Evolutionary conservation across 257 asterid species (phyloP).

Genomic region (Oldenlandia corymbosa): DNA sequence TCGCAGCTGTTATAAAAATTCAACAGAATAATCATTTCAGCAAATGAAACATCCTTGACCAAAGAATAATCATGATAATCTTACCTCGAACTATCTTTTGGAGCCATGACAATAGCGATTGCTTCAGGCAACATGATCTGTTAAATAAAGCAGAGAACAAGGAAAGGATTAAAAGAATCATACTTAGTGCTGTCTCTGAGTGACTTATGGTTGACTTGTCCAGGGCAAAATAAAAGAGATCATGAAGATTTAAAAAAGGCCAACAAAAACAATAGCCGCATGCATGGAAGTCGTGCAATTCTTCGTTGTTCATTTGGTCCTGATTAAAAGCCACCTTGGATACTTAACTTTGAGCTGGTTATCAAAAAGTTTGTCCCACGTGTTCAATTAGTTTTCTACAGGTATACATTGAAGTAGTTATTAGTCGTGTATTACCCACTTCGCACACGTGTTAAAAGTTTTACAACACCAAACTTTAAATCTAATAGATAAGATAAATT

Average conservation of each 20-base stretch:
- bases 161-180: neutral
- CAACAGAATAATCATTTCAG: too few relatives aligned
- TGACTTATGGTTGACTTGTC: neutral
- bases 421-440: too few relatives aligned
- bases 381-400: too few relatives aligned
- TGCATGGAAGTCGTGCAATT: too few relatives aligned
- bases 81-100: conserved; percentile 73
- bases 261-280: neutral
- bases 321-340: too few relatives aligned
- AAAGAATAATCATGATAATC: neutral
- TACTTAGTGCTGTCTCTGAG: neutral
- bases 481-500: too few relatives aligned
- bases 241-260: neutral
- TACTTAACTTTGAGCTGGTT: too few relatives aligned
- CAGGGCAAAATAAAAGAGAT: neutral
- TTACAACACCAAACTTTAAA: too few relatives aligned
- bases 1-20: conserved; percentile 1
- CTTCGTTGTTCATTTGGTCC: too few relatives aligned
- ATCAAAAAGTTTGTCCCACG: too few relatives aligned
- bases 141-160: neutral
- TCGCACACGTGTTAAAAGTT: too few relatives aligned
- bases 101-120: conserved; percentile 97
- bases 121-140: conserved; percentile 96
- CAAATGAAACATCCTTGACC: neutral
- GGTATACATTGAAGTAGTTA: too few relatives aligned